Evolutionary conservation across 139 green algal species (phyloP), one percentile per base, ranked within the genome.

Genomic region (Micractinium conductrix): DNA sequence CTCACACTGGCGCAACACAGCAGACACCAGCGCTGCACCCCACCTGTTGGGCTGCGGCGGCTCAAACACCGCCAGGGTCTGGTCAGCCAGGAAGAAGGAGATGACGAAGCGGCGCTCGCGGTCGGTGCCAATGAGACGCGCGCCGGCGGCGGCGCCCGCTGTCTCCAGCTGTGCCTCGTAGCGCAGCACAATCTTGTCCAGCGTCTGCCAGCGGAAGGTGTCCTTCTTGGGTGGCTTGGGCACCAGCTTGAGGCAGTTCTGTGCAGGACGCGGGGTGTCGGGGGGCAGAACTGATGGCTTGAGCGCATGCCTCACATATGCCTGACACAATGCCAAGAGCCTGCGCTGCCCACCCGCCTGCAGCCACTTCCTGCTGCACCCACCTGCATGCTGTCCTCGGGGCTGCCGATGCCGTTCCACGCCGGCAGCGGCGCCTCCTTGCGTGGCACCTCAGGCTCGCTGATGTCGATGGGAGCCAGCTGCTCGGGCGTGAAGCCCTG

Each of bases 11-110:
- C 14, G 63, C 28, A 17, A 24, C 9, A n/a, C 1, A 70, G 63
- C 6, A 7, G 30, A 12, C 63, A 42, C 63, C 40, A 24, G 2
- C n/a, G 30, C 65, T 0, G 1, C 33, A 26, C 35, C 9, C 6
- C 65, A 72, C 65, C 65, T 92, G 90, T 98, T 98, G 55, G 89
- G 89, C 42, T 93, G 50, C 2, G 96, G 95, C 8, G 93, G 93
- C 93, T 99, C 96, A 84, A 96, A 99, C 63, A 98, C 88, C n/a
- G 90, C 80, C 43, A 95, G 43, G 16, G 92, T 97, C 89, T 98
- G 94, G 81, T 98, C 94, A 50, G 76, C 76, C 40, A 82, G 68
- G 76, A 97, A 99, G 91, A 97, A 98, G 30, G 89, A 94, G 40
- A 99, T 62, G 74, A 99, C 92, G 86, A 99, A 98, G 22, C 85